Evolutionary conservation across 805 yeast genomes (phyloP), one percentile per base, ranked within the genome.

Genomic region (Cyberlindnera xylosilytica): DNA sequence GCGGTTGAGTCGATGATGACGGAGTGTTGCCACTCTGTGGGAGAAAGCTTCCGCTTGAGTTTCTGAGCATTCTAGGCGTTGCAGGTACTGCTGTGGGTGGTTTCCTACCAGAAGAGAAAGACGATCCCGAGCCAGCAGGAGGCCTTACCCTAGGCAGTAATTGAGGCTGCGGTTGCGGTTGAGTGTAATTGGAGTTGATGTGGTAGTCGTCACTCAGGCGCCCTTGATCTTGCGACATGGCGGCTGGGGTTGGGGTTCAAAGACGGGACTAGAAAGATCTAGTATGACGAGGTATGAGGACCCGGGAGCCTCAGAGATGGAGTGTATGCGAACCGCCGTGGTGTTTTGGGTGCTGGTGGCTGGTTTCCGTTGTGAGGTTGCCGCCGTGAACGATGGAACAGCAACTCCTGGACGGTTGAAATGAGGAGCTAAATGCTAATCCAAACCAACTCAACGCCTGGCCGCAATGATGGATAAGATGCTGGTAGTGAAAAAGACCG

Each of bases 21-120:
- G 45, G 39, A 7, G 42, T 26, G 27, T 12, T 29, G n/a, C 39
- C 42, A 26, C 34, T 36, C 29, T 39, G 54, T 10, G 41, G 42
- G 17, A 39, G 46, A 55, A 52, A 44, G 42, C 62, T 61, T 1
- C 74, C 74, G 46, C 79, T 72, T 3, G 75, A 74, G 53, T 76
- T 78, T 51, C 84, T 69, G 36, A 81, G 62, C 87, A 81, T 81
- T 51, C 87, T 64, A 8, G 87, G 85, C 2, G 87, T 81, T 2
- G 87, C 87, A 2, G 84, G 85, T 4, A 71, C 74, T 9, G 57
- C 57, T 4, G 53, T 29, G 4, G 56, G 54, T 2, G 50, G 54
- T 17, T 40, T 45, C 17, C 49, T 44, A 8, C 35, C 40, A 2
- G 53, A 31, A 2, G 52, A 46, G 15, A 42, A 29, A 4, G 45